phyloP scores from a whole-genome alignment of 2,329 filamentous ascomycete genomes.

The Corynespora cassiicola region DNA sequence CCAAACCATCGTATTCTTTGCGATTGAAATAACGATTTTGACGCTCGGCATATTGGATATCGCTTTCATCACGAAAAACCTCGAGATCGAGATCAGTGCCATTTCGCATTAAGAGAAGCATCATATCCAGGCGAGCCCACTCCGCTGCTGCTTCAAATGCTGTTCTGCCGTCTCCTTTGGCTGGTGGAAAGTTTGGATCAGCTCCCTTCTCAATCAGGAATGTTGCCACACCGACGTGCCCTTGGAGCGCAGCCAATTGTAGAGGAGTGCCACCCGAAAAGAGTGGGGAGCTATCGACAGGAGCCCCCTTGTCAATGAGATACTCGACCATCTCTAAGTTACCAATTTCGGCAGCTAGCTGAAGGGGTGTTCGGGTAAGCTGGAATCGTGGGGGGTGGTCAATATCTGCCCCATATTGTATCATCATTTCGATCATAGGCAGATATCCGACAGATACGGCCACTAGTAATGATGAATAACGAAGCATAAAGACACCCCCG shows the following conservation, averaged over 20 bases:
- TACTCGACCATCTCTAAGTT: slow-evolving; percentile 13
- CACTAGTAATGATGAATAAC: too few species aligned
- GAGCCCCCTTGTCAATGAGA: slow-evolving; percentile 2
- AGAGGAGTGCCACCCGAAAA: slow-evolving; percentile 5
- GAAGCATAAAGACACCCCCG: too few species aligned
- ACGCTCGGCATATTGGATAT: too few species aligned
- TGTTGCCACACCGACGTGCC: slow-evolving; percentile 2
- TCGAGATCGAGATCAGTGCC: slow-evolving; percentile 11
- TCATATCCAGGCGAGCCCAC: slow-evolving; percentile 6
- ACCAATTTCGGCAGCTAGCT: slow-evolving; percentile 15
- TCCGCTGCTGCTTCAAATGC: slow-evolving; percentile 14
- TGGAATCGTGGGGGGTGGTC: slow-evolving; percentile 3
- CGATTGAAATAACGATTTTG: too few species aligned
- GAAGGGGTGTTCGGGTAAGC: slow-evolving; percentile 11
- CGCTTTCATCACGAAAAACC: too few species aligned
- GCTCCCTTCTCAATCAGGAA: slow-evolving; percentile 3
- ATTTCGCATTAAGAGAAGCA: slow-evolving; percentile 3
- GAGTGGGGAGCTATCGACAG: slow-evolving; percentile 1
- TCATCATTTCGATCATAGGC: slow-evolving; percentile 4
- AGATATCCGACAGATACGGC: too few species aligned
- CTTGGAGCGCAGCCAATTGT: slow-evolving; percentile 8
- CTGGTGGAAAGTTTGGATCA: slow-evolving; percentile 5
- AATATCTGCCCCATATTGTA: slow-evolving; percentile 4
- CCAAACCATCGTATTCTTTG: too few species aligned
- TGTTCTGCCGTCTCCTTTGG: slow-evolving; percentile 3